Percentiles rank a stretch among this genome's conserved stretches.
phyloP scores from a whole-genome alignment of 148 eudicot species.

The Rhododendron kiyosumense region DNA sequence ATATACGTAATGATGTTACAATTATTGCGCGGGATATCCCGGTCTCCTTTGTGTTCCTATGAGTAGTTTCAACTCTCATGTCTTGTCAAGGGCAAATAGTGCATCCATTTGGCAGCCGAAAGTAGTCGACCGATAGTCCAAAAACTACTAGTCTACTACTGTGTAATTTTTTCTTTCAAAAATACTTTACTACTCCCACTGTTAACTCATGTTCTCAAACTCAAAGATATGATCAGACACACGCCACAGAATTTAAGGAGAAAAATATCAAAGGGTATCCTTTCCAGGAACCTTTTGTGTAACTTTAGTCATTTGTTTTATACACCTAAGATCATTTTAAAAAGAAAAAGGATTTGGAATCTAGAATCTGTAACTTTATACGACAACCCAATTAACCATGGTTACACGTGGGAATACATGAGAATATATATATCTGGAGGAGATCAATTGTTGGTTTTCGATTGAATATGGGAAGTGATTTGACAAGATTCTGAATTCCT shows the following conservation, averaged over 20 bases:
- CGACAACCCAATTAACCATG: background rate
- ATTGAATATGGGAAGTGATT: background rate
- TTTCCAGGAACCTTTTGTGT: background rate
- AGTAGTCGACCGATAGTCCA: background rate
- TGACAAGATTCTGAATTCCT: constrained; percentile 2
- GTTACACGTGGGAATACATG: background rate
- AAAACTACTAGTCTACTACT: background rate
- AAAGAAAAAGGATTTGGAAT: background rate
- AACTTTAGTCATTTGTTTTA: background rate
- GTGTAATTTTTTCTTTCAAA: background rate
- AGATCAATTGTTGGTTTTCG: background rate
- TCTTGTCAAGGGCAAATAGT: background rate
- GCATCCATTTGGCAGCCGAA: background rate
- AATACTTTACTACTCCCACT: background rate
- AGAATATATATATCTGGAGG: background rate
- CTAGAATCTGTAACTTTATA: background rate
- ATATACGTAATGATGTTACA: too few relatives aligned
- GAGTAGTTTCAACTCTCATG: background rate
- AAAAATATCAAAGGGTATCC: background rate
- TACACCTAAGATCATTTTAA: background rate
- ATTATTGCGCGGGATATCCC: too few relatives aligned
- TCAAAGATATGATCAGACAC: background rate
- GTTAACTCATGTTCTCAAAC: background rate
- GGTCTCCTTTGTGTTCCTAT: background rate
- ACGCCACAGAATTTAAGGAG: background rate